phyloP scores from a whole-genome alignment of 2,329 filamentous ascomycete species.

The Fusarium nanum region DNA sequence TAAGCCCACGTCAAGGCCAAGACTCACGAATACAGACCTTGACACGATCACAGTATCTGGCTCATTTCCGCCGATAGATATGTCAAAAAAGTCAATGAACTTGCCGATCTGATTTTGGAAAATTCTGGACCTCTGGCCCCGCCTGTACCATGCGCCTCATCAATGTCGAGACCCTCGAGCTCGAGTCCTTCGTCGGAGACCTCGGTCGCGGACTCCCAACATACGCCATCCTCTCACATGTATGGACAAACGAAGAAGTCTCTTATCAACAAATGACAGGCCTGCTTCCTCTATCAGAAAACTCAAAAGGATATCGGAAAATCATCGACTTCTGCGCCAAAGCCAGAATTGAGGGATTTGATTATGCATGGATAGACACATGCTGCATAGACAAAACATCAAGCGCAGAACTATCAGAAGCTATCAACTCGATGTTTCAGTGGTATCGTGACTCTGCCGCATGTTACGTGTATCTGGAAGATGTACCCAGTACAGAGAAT shows the following conservation, averaged over 20 bases:
- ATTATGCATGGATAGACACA: conserved; percentile 21
- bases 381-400: conserved; percentile 27
- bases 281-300: background rate
- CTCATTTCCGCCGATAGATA: fast-evolving
- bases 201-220: background rate
- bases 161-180: conserved; percentile 17
- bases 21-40: too few relatives aligned
- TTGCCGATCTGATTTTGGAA: fast-evolving
- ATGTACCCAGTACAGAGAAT: background rate
- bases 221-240: conserved; percentile 19
- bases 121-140: fast-evolving
- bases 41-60: background rate
- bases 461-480: conserved; percentile 12
- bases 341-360: conserved; percentile 16
- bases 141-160: conserved; percentile 3
- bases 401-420: conserved; percentile 16
- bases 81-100: fast-evolving
- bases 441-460: conserved; percentile 14
- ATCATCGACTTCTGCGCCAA: conserved; percentile 18
- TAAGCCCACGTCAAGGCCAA: background rate
- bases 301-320: conserved; percentile 10
- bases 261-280: conserved; percentile 6
- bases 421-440: conserved; percentile 17
- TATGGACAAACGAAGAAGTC: conserved; percentile 10
- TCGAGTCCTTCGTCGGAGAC: conserved; percentile 16